Base-by-base conservation (phyloP, 2,329 filamentous ascomycete species). In the Stachybotrys chlorohalonatus region DNA sequence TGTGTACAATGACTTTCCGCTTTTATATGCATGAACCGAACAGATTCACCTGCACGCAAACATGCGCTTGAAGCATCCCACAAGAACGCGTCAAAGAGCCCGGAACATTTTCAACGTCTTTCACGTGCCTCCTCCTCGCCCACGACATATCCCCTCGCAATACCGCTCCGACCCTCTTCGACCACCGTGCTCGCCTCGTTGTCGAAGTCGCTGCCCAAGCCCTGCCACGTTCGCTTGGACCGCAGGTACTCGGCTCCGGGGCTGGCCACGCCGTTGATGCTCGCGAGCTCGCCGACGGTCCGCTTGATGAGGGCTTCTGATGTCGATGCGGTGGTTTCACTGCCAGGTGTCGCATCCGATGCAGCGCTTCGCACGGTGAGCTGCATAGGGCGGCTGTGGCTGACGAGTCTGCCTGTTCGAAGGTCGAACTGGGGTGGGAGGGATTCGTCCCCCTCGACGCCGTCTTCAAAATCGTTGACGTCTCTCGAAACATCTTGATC, bases 391-490 rank as follows among this genome's bases (percentile, higher is more conserved):
- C 90, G 81, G 56, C 88, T 88, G 61, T 88, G 84, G 11, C 84
- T 88, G 47, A 95, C 78, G 62, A 96, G 89, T 58, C 83, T 85
- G 42, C 93, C 93, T 2, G 92, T 96, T 11, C 93, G 81, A 9
- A 97, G 79, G 69, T 99, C 93, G 63, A 95, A 99, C 63, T 96
- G 90, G 1, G 94, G 94, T 0, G 91, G 84, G 60, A 88, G 85
- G 1, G 88, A 91, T 63, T 90, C 86, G 49, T 86, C 82, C 17
- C 83, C 81, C n/a, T 75, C 76, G 5, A 81, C 74, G 0, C 75
- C 75, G 1, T 73, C 71, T 6, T 66, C 67, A 1, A 74, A 74
- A 2, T 72, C 68, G 2, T 68, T 67, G 7, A 55, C 61, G 2
- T 62, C 60, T 16, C 54, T 36, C 45, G 24, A 24, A 24, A 53